Percentiles rank a stretch among this genome's conserved stretches.
phyloP scores from a whole-genome alignment of 306 rosid genomes.

The barrel medic (Medicago truncatula) region MtrunA17r5.0-ANR NC_053049.1:43410001-43410500 shows the following conservation, averaged over 20 bases:
- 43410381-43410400: conserved; percentile 11
- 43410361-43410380: conserved; percentile 16
- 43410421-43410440: conserved; percentile 12
- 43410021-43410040: conserved; percentile 84
- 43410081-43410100: conserved; percentile 32
- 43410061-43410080: conserved; percentile 21
- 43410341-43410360: conserved; percentile 9
- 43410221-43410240: conserved; percentile 21
- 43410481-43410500: conserved; percentile 11
- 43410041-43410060: conserved; percentile 41
- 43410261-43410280: background rate
- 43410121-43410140: conserved; percentile 12
- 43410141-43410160: conserved; percentile 17
- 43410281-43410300: background rate
- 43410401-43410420: conserved; percentile 11
- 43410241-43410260: conserved; percentile 2
- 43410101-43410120: conserved; percentile 31
- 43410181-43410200: conserved; percentile 1
- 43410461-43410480: conserved; percentile 31
- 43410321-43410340: background rate
- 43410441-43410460: conserved; percentile 17
- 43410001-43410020: conserved; percentile 92
- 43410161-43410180: conserved; percentile 17
- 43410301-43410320: conserved; percentile 10
- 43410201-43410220: conserved; percentile 31